These are phyloP conservation scores for Cenococcum geophilum DNA, from an alignment of 495 filamentous ascomycete species.

Conservation along the genomic window DNA sequence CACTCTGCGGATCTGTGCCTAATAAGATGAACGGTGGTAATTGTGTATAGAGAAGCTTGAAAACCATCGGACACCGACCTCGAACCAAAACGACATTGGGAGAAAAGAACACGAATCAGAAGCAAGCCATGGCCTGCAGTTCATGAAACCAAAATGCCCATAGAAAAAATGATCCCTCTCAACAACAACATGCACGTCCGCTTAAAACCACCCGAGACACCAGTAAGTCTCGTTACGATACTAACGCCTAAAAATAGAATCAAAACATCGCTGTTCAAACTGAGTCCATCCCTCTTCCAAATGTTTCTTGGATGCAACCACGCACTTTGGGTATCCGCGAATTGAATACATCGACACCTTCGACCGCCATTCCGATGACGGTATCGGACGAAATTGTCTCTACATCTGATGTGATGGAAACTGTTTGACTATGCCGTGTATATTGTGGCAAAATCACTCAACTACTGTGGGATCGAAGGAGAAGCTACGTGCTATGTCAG, in stretches of 20 bases:
- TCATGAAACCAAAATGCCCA: not conserved
- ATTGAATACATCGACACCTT: not conserved
- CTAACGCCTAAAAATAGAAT: not conserved
- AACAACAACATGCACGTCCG: not conserved
- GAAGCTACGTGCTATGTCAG: slow-evolving; percentile 16
- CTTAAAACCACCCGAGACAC: not conserved
- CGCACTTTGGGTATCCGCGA: not conserved
- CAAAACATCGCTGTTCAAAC: not conserved
- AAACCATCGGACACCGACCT: not conserved
- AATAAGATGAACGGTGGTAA: not conserved
- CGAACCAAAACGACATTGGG: not conserved
- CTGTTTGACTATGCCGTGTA: not conserved
- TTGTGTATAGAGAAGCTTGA: no score
- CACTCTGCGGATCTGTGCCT: not conserved
- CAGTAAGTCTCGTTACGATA: not conserved
- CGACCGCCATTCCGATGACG: not conserved
- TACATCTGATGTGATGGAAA: not conserved
- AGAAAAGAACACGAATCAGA: not conserved
- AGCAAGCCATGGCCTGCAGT: not conserved
- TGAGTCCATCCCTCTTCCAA: not conserved
- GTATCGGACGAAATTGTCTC: not conserved
- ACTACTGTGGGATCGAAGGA: slow-evolving; percentile 32
- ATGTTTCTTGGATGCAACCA: not conserved
- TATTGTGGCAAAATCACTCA: not conserved
- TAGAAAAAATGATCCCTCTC: not conserved